Evolutionary conservation across 306 rosid species (phyloP), one percentile per base, ranked within the genome.

Genomic region (Ziziphus jujuba): DNA sequence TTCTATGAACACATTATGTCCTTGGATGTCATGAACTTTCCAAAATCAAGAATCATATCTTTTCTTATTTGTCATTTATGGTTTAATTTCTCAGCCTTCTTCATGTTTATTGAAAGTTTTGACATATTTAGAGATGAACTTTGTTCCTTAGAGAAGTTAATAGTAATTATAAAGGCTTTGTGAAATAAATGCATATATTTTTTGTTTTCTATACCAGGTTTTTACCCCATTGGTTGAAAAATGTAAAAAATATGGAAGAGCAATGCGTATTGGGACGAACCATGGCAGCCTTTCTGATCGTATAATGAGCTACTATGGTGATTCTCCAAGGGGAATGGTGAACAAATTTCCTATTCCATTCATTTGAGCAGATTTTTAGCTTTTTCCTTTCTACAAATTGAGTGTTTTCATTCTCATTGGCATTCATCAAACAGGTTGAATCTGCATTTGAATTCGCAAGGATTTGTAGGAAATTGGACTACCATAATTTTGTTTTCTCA

Each of bases 201-300:
- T 17, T 28, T n/a, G n/a, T n/a, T n/a, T n/a, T 31, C 43, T 31
- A 62, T 66, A 53, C 62, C 75, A 93, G 99, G 95, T 88, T 73
- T 93, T 93, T 86, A 81, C 84, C 0, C 99, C 99, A 34, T 85
- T 93, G 82, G 99, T 93, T 69, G 99, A 90, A 73, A 93, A 90
- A 71, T 93, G 99, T 81, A 93, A 93, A 84, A 90, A 93, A 78
- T 88, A 93, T 63, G 96, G 99, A 70, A 90, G 97, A 82, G 99
- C 99, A 66, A 88, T 93, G 95, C 99, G 99, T 47, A 93, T 93
- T 77, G 99, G 99, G 28, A 93, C 99, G 61, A 93, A 93, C 80
- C 99, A 93, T 12, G 99, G 99, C 61, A 93, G 99, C 78, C 99
- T 93, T 79, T 93, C 99, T 24, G 99, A 93, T 80, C 99, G 99